These are phyloP conservation scores for Lasiodiplodia theobromae DNA, from an alignment of 2,329 filamentous ascomycete genomes.

Conservation along the genomic window DNA sequence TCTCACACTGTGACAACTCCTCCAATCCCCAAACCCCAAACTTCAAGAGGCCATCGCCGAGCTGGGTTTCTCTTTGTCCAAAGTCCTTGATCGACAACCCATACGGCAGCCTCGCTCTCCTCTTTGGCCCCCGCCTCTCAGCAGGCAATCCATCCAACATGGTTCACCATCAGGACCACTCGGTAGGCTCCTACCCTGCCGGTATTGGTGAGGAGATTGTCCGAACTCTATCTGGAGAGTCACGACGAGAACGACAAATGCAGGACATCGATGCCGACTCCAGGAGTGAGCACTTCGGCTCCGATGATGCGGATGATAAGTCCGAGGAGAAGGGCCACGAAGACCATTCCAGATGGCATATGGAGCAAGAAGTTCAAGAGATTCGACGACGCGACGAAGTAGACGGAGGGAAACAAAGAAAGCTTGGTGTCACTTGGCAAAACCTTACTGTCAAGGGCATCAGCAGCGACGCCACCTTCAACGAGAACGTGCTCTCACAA, in stretches of 20 bases:
- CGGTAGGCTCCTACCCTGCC: constrained; percentile 10
- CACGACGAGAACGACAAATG: background rate
- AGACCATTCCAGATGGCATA: constrained; percentile 10
- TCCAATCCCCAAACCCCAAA: background rate
- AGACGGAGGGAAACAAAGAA: constrained; percentile 18
- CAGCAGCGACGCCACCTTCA: constrained; percentile 25
- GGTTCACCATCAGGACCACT: constrained; percentile 3
- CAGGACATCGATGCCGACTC: constrained; percentile 18
- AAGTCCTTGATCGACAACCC: background rate
- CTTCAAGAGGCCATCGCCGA: background rate
- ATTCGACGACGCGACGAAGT: constrained; percentile 15
- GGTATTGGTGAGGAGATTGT: constrained; percentile 24
- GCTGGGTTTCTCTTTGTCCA: background rate
- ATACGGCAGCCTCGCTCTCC: background rate
- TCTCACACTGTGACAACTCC: constrained; percentile 11
- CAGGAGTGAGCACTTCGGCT: constrained; percentile 25
- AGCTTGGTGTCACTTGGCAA: constrained; percentile 28
- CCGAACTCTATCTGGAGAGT: constrained; percentile 18
- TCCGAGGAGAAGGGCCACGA: constrained; percentile 4
- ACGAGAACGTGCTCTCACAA: constrained; percentile 32
- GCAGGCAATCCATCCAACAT: constrained; percentile 11
- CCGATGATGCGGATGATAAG: constrained; percentile 23
- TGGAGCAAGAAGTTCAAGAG: constrained; percentile 8
- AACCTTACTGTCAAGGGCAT: constrained; percentile 29
- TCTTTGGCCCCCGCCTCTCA: background rate